Percentiles rank a stretch among this genome's conserved stretches.
phyloP scores from a whole-genome alignment of 345 rosid genomes.

The Ailanthus altissimus region DNA sequence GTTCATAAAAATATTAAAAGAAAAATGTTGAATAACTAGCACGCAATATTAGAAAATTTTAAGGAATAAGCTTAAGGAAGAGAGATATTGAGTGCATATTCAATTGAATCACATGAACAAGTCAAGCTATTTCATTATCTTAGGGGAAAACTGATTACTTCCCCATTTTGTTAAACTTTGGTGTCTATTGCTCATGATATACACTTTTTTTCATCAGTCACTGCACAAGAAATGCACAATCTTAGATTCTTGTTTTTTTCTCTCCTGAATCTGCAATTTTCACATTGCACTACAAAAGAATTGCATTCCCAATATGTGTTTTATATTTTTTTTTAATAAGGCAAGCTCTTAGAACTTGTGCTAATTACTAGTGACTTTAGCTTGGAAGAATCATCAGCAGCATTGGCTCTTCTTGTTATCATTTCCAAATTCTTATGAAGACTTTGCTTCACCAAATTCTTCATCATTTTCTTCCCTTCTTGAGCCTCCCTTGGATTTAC shows the following conservation, averaged over 20 bases:
- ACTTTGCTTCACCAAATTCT: slow-evolving; percentile 81
- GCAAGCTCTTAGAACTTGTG: slow-evolving; percentile 91
- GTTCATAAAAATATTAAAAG: not conserved
- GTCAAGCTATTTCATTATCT: not conserved
- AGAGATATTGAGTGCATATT: not conserved
- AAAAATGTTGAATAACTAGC: not conserved
- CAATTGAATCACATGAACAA: not conserved
- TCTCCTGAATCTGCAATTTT: not conserved
- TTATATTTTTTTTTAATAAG: slow-evolving; percentile 31
- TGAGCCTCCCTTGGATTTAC: slow-evolving; percentile 44
- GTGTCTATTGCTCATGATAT: slow-evolving; percentile 18
- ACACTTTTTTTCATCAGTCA: slow-evolving; percentile 8
- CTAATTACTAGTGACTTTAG: slow-evolving; percentile 70
- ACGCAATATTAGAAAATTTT: not conserved
- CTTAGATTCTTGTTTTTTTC: not conserved
- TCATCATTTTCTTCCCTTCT: slow-evolving; percentile 81
- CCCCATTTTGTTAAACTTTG: not conserved
- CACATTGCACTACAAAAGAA: slow-evolving; percentile 18
- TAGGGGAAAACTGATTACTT: slow-evolving; percentile 1
- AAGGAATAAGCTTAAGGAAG: not conserved
- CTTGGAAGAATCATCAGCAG: slow-evolving; percentile 40
- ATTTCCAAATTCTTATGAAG: slow-evolving; percentile 82
- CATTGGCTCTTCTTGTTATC: slow-evolving; percentile 72
- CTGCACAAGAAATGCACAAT: slow-evolving; percentile 31
- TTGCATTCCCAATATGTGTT: slow-evolving; percentile 8